phyloP scores from a whole-genome alignment of 257 asterid genomes.

The Datura wrightii region DNA sequence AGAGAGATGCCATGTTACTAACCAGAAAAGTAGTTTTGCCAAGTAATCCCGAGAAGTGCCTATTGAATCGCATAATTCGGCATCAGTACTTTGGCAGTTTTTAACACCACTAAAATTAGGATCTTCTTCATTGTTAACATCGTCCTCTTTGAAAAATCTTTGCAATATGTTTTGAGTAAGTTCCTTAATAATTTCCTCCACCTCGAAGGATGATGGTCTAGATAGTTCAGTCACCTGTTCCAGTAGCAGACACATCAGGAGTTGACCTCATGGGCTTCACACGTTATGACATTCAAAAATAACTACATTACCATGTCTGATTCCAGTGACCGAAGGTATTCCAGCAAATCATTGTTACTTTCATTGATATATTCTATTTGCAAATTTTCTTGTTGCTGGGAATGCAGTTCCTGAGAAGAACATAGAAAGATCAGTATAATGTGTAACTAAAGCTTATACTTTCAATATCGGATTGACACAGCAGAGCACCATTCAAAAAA shows the following conservation, averaged over 20 bases:
- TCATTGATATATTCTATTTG: conserved; percentile 62
- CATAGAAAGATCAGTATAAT: conserved; percentile 27
- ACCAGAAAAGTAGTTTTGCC: conserved; percentile 98
- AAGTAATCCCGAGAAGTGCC: conserved; percentile 87
- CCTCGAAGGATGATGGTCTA: conserved; percentile 87
- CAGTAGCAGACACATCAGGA: conserved; percentile 23
- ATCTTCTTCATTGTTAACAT: conserved; percentile 41
- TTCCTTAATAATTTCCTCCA: conserved; percentile 87
- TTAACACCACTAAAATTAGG: conserved; percentile 45
- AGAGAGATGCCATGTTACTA: conserved; percentile 33
- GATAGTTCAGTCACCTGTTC: conserved; percentile 84
- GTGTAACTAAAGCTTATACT: conserved; percentile 4
- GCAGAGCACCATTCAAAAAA: neutral
- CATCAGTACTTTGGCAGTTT: conserved; percentile 42
- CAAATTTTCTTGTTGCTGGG: conserved; percentile 62
- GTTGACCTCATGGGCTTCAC: neutral
- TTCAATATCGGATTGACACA: neutral
- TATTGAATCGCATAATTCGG: conserved; percentile 47
- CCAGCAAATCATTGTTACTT: conserved; percentile 77
- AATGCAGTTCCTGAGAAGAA: conserved; percentile 66
- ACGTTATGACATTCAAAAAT: conserved; percentile 15
- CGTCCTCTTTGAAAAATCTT: conserved; percentile 66
- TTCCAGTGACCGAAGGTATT: conserved; percentile 88
- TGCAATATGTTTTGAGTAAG: conserved; percentile 77
- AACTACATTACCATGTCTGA: conserved; percentile 73